A percentile compares a stretch with the other conserved stretches of the same genome.
These are phyloP conservation scores for Beta vulgaris DNA, from an alignment of 148 eudicot species.

Conservation along the genomic window DNA sequence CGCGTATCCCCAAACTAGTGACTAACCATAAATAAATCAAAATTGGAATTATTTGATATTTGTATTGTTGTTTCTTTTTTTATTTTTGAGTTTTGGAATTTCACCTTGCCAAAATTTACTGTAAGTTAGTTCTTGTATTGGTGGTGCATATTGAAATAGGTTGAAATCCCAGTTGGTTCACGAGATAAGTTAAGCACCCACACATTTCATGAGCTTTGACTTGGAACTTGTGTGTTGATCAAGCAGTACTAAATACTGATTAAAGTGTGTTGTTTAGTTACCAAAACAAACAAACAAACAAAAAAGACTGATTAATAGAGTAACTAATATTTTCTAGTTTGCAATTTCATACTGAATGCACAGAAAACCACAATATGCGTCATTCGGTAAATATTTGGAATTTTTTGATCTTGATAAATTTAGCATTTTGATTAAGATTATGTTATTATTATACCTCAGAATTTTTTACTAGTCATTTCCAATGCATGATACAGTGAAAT, in stretches of 20 bases:
- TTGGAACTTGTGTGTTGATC: background rate
- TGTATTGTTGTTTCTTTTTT: background rate
- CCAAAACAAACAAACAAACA: too few species aligned
- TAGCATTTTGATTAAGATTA: too few species aligned
- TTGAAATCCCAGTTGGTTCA: conserved; percentile 58
- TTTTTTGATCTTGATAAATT: too few species aligned
- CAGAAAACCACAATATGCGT: background rate
- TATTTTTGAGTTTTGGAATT: background rate
- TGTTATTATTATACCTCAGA: too few species aligned
- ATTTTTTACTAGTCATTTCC: too few species aligned
- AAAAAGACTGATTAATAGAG: background rate
- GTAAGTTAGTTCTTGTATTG: conserved; percentile 26
- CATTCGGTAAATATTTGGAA: too few species aligned
- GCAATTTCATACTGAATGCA: background rate
- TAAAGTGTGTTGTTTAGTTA: background rate
- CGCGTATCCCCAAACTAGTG: too few species aligned
- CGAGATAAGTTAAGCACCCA: conserved; percentile 46
- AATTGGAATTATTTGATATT: too few species aligned
- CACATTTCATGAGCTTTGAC: conserved; percentile 39
- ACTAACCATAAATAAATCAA: too few species aligned
- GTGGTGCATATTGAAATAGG: conserved; percentile 27
- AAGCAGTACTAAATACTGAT: conserved; percentile 8
- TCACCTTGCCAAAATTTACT: background rate
- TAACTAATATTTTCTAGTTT: background rate
- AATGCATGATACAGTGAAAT: too few species aligned